Evolutionary conservation across 495 filamentous ascomycete species (phyloP), one percentile per base, ranked within the genome.

Genomic region (Paragyromitra xinjiangensis): DNA sequence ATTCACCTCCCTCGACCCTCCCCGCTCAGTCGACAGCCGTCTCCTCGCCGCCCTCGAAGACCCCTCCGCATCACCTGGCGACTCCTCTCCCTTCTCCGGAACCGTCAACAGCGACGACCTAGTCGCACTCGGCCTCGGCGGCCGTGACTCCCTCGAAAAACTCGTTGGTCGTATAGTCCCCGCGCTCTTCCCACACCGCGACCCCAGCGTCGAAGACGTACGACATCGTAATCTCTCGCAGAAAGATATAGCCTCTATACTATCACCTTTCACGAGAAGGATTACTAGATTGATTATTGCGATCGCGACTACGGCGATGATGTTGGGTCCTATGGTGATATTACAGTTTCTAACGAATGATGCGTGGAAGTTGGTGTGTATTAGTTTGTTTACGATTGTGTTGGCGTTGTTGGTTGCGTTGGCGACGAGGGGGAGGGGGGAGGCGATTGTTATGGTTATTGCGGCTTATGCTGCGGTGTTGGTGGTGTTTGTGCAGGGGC

Each of bases 401-500:
- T 50, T 81, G 65, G 75, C 74, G 14, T 6, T 72, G 22, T 6
- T 71, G 34, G 79, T 81, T 0, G 80, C 80, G 7, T 24, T 81
- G 51, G 80, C 74, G 5, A 81, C 80, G 22, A 69, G 79, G 5
- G 80, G 80, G 0, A 42, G 79, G 1, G 80, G 79, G 0, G 80
- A 81, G 45, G 79, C 68, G 14, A 81, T 81, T 14, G 79, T 81
- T 8, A 78, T 81, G 79, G 79, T 81, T 14, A 75, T 81, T 44
- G 79, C 80, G 0, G 80, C 79, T 6, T 81, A 81, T 78, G 69
- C 80, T 7, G 80, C 80, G 4, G 80, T 81, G 3, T 51, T 81
- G 75, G 80, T 81, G 26, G 80, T 81, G 39, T 81, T 81, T 78
- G 79, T 81, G 24, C 79, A 81, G 48, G 77, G 77, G 11, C 50